Conservation (phyloP, 495 filamentous ascomycete genomes). For the Polyplosphaeria fusca region DNA sequence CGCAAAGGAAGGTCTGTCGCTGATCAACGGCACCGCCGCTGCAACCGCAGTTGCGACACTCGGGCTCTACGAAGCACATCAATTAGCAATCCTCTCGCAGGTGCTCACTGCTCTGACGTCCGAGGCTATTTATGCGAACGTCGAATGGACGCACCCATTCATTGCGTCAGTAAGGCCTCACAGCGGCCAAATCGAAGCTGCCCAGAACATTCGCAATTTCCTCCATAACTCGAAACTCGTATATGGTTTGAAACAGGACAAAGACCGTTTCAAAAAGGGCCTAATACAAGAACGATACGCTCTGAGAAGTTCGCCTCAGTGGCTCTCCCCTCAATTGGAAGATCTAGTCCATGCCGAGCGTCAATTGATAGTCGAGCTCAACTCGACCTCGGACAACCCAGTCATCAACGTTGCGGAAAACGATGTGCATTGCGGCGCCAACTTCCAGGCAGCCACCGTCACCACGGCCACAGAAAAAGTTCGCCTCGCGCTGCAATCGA, state of each 20-base stretch:
- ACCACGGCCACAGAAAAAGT: conserved; percentile 34
- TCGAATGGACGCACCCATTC: conserved; percentile 58
- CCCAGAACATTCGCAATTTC: conserved; percentile 54
- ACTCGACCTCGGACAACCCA: conserved; percentile 34
- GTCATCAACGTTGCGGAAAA: conserved; percentile 23
- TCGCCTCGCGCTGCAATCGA: conserved; percentile 17
- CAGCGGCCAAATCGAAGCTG: conserved; percentile 58
- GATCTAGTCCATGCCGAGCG: conserved; percentile 28
- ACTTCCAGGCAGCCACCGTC: conserved; percentile 32
- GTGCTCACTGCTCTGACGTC: conserved; percentile 53
- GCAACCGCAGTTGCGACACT: conserved; percentile 53
- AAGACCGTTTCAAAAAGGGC: background rate
- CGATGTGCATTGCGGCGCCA: conserved; percentile 30
- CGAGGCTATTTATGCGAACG: conserved; percentile 51
- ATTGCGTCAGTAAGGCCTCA: conserved; percentile 59
- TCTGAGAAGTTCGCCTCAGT: conserved; percentile 32
- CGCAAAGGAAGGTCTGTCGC: conserved; percentile 60
- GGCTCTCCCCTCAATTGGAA: conserved; percentile 34
- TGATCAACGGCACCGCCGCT: conserved; percentile 64
- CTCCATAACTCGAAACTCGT: conserved; percentile 38
- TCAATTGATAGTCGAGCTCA: conserved; percentile 30
- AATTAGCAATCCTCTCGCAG: conserved; percentile 59
- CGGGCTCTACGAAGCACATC: conserved; percentile 55
- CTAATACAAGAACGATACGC: conserved; percentile 35
- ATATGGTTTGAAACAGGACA: background rate